Evolutionary conservation across 2,329 filamentous ascomycete species (phyloP).

Genomic region (Colletotrichum camelliae): DNA sequence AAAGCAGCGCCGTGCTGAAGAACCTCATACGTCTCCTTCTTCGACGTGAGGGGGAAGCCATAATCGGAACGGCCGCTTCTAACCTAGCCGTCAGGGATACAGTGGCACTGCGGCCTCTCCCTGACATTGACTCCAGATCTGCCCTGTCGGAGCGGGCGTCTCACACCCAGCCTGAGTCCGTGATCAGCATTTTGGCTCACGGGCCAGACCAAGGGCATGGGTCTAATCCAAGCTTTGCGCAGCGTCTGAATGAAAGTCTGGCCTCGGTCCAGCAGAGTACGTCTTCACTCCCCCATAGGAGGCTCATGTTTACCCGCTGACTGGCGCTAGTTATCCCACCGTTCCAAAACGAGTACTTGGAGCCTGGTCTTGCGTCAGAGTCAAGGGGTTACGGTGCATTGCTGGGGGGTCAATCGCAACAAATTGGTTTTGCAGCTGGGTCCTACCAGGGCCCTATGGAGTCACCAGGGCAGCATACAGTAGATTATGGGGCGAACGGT

Average conservation of each 20-base stretch:
- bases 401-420: neutral
- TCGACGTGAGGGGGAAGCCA: neutral
- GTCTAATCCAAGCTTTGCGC: neutral
- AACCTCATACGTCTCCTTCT: neutral
- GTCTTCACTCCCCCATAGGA: fast-evolving
- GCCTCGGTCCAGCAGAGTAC: neutral
- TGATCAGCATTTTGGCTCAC: neutral
- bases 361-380: neutral
- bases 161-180: neutral
- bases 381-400: neutral
- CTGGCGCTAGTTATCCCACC: neutral
- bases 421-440: neutral
- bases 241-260: neutral
- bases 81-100: neutral
- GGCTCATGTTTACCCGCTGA: neutral
- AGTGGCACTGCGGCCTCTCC: neutral
- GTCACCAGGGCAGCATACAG: neutral
- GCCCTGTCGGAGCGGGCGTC: neutral
- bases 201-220: neutral
- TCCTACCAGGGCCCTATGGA: neutral
- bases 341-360: neutral
- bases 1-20: neutral
- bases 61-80: neutral
- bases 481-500: neutral
- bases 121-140: neutral